phyloP scores from a whole-genome alignment of 208 protist species.

The Novymonas esmeraldas region DNA sequence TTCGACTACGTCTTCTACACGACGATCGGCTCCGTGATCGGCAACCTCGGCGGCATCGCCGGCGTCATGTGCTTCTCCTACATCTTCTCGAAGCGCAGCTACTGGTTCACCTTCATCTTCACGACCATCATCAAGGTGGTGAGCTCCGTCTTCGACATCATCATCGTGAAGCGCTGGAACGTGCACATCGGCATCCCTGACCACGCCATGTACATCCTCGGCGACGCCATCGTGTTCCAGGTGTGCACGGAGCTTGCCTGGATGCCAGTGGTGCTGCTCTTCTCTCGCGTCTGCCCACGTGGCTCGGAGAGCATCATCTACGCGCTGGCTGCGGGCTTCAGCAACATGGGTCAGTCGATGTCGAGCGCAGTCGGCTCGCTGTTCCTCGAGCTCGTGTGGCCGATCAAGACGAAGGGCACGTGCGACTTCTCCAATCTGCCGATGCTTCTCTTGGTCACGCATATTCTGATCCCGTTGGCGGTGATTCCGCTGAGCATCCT shows the following conservation, averaged over 20 bases:
- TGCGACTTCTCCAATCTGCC: constrained; percentile 71
- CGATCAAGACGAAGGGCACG: constrained; percentile 36
- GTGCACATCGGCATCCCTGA: constrained; percentile 50
- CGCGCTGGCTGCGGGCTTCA: constrained; percentile 71
- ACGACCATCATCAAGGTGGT: constrained; percentile 22
- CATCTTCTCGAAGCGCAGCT: constrained; percentile 58
- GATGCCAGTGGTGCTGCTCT: constrained; percentile 77
- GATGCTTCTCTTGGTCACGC: constrained; percentile 52
- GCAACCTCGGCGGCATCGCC: constrained; percentile 40
- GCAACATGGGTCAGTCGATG: constrained; percentile 64
- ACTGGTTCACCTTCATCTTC: constrained; percentile 11
- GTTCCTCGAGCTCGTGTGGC: constrained; percentile 52
- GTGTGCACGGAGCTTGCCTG: constrained; percentile 59
- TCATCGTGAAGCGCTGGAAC: constrained; percentile 79
- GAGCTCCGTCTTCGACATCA: constrained; percentile 58
- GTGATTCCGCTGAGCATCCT: constrained; percentile 60
- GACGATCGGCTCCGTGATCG: constrained; percentile 41
- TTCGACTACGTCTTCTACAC: constrained; percentile 67
- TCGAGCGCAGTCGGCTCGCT: constrained; percentile 40
- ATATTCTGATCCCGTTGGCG: constrained; percentile 49
- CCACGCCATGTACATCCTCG: constrained; percentile 64
- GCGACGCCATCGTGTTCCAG: constrained; percentile 62
- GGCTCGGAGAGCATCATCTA: constrained; percentile 83
- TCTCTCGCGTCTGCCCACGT: constrained; percentile 78
- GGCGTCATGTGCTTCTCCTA: constrained; percentile 54